A percentile compares a stretch with the other conserved stretches of the same genome.
phyloP scores from a whole-genome alignment of 2,329 filamentous ascomycete genomes.

The Claviceps citrina region DNA sequence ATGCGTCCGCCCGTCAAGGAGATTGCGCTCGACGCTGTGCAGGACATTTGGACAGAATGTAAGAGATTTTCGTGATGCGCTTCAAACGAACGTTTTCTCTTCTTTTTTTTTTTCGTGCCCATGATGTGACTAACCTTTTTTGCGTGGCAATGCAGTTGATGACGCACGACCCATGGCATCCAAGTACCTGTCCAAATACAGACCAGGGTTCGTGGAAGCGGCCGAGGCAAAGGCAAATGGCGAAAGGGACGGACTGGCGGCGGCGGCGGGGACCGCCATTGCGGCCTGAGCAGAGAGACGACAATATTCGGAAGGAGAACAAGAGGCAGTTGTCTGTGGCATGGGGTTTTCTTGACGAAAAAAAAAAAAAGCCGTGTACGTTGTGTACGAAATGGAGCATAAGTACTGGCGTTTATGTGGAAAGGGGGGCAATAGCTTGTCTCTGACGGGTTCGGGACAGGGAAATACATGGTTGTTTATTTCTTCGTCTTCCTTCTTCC shows the following conservation, averaged over 20 bases:
- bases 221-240: constrained; percentile 13
- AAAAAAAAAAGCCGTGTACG: neutral
- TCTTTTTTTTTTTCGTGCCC: neutral
- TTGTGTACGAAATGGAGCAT: neutral
- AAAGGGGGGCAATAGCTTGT: neutral
- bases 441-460: no score
- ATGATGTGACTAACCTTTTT: no score
- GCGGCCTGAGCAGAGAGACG: constrained; percentile 12
- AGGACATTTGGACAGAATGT: constrained; percentile 54
- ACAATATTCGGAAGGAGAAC: no score
- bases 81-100: neutral
- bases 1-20: constrained; percentile 50
- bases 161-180: constrained; percentile 46
- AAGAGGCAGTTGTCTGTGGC: no score
- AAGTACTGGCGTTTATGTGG: neutral
- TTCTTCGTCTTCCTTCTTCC: no score
- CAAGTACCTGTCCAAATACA: constrained; percentile 47
- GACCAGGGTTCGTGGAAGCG: constrained; percentile 33
- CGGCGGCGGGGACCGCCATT: constrained; percentile 14
- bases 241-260: constrained; percentile 8
- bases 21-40: constrained; percentile 47
- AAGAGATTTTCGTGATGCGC: no score
- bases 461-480: no score
- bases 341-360: no score
- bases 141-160: constrained; percentile 37